Percentiles rank a stretch among this genome's conserved stretches.
These are phyloP conservation scores for Auxenochlorella pyrenoidosa DNA, from an alignment of 139 green algal species.

Conservation along the genomic window DNA sequence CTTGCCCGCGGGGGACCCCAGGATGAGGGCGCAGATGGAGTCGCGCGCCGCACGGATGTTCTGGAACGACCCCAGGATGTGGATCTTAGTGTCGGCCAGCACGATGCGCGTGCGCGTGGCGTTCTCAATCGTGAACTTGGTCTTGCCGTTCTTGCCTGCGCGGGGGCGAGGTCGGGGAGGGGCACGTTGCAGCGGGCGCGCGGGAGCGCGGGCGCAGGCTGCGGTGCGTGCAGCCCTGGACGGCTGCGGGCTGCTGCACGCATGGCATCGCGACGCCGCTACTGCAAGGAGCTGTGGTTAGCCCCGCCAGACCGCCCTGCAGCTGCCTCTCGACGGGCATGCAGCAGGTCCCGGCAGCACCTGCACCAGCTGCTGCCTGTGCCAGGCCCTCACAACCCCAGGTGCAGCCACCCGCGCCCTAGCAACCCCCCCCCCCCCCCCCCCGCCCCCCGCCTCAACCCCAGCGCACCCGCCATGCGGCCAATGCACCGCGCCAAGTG, in stretches of 20 bases:
- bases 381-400: too few relatives aligned
- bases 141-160: conserved; percentile 96
- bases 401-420: not conserved
- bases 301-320: not conserved
- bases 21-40: conserved; percentile 93
- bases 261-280: too few relatives aligned
- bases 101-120: conserved; percentile 96
- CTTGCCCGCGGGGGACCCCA: conserved; percentile 97
- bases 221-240: not conserved
- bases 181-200: not conserved
- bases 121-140: conserved; percentile 99
- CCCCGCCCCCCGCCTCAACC: not conserved
- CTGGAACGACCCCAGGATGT: conserved; percentile 88
- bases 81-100: conserved; percentile 96
- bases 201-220: not conserved
- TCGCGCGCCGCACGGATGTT: conserved; percentile 89
- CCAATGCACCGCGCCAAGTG: conserved; percentile 97
- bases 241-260: too few relatives aligned
- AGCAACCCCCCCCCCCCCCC: not conserved
- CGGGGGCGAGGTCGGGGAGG: too few relatives aligned
- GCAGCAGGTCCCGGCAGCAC: too few relatives aligned
- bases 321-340: not conserved
- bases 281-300: too few relatives aligned
- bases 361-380: too few relatives aligned
- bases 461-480: conserved; percentile 69